A percentile compares a stretch with the other conserved stretches of the same genome.
Conservation (phyloP, 495 filamentous ascomycete genomes). For the Hypomontagnella submonticulosa region DNA sequence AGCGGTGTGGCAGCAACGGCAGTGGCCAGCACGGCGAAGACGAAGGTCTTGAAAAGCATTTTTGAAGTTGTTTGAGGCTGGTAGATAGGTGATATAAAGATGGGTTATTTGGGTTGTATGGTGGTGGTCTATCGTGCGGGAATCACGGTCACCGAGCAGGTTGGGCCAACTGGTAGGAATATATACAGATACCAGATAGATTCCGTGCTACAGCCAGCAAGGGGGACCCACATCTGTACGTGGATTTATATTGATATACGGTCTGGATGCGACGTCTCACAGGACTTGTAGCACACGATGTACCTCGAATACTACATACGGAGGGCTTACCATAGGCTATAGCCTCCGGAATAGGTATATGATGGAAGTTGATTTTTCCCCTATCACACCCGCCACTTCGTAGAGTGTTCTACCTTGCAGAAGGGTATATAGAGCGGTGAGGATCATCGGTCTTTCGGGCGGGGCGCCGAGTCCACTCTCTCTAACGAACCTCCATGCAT, state of each 20-base stretch:
- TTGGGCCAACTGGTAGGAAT: not conserved
- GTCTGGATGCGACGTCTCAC: constrained; percentile 3
- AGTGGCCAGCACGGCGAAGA: constrained; percentile 5
- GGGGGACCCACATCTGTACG: not conserved
- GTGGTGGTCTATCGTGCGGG: not conserved
- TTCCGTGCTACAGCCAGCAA: not conserved
- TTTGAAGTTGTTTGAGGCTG: constrained; percentile 5
- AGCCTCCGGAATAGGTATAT: not conserved
- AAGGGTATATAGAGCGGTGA: constrained; percentile 11
- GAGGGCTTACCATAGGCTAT: not conserved
- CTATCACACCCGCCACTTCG: constrained; percentile 10
- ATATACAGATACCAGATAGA: not conserved
- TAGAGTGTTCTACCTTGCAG: not conserved
- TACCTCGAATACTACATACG: not conserved
- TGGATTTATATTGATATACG: constrained; percentile 1
- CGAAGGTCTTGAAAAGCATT: constrained; percentile 7
- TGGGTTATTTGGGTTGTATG: not conserved
- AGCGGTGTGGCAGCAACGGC: not conserved
- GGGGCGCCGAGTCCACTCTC: not conserved
- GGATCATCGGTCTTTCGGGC: constrained; percentile 4
- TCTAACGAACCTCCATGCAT: not conserved
- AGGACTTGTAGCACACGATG: not conserved
- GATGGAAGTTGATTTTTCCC: not conserved
- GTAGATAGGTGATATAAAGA: not conserved
- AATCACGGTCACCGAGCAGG: not conserved